These are phyloP conservation scores for Colletotrichum sojae DNA, from an alignment of 2,329 filamentous ascomycete species.

Conservation along the genomic window DNA sequence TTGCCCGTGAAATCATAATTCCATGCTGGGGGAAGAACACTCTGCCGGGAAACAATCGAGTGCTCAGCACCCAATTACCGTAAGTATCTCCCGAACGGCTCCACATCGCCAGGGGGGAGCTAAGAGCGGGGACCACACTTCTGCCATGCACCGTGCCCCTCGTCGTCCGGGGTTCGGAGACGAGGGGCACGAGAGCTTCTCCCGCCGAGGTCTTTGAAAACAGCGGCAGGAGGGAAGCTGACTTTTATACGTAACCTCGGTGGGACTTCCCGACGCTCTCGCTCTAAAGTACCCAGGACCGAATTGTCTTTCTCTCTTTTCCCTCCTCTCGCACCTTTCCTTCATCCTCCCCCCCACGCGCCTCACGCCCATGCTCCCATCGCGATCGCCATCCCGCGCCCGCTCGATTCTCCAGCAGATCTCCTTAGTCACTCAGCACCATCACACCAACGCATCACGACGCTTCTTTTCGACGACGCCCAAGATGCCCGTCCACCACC, in stretches of 20 bases:
- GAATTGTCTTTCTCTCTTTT: neutral
- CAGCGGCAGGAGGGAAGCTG: neutral
- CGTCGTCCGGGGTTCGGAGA: constrained; percentile 37
- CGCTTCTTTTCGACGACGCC: constrained; percentile 31
- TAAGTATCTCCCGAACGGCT: constrained; percentile 35
- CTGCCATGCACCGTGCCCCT: constrained; percentile 37
- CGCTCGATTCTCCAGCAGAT: neutral
- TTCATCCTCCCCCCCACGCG: neutral
- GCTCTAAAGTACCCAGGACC: constrained; percentile 22
- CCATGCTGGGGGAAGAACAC: constrained; percentile 34
- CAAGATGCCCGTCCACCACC: constrained; percentile 83
- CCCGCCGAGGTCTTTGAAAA: neutral
- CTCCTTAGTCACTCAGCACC: neutral
- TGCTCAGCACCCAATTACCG: constrained; percentile 35
- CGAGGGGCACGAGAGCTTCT: constrained; percentile 30
- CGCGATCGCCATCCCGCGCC: constrained; percentile 10
- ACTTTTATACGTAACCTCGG: constrained; percentile 1
- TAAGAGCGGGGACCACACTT: constrained; percentile 10
- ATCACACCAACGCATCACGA: neutral
- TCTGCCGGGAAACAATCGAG: constrained; percentile 31
- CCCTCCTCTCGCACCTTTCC: neutral
- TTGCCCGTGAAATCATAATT: constrained; percentile 31
- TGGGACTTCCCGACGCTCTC: constrained; percentile 8
- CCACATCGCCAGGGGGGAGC: constrained; percentile 17
- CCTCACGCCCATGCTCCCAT: constrained; percentile 24